phyloP scores from a whole-genome alignment of 768 basidiomycete genomes.

The Leucocoprinus leucothites region DNA sequence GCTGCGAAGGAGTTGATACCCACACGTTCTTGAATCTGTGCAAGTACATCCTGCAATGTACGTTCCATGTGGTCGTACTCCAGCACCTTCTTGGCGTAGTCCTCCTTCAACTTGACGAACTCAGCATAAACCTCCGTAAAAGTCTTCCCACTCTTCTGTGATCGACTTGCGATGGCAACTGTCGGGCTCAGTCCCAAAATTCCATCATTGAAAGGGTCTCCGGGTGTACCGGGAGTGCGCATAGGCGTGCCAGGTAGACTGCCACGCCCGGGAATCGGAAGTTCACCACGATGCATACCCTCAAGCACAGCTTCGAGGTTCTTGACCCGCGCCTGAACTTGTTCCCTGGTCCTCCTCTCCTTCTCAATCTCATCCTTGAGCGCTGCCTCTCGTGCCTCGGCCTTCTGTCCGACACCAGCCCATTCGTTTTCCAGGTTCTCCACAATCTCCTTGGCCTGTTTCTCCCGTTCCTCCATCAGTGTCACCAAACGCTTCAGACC shows the following conservation, averaged over 20 bases:
- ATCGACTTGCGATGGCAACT: slow-evolving; percentile 78
- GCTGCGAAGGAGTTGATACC: slow-evolving; percentile 19
- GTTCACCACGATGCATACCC: slow-evolving; percentile 68
- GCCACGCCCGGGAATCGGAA: slow-evolving; percentile 49
- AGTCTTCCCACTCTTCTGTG: slow-evolving; percentile 80
- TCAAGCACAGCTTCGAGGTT: slow-evolving; percentile 74
- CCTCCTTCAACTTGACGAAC: slow-evolving; percentile 82
- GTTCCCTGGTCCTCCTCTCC: slow-evolving; percentile 66
- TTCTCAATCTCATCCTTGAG: slow-evolving; percentile 70
- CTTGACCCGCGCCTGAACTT: slow-evolving; percentile 66
- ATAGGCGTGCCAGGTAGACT: slow-evolving; percentile 48
- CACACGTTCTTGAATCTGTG: slow-evolving; percentile 90
- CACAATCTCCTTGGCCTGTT: slow-evolving; percentile 79
- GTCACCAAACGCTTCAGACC: slow-evolving; percentile 71
- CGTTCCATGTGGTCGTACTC: slow-evolving; percentile 87
- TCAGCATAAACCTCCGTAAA: slow-evolving; percentile 95
- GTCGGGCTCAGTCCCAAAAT: slow-evolving; percentile 82
- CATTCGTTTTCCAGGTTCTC: slow-evolving; percentile 82
- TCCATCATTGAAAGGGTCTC: slow-evolving; percentile 42
- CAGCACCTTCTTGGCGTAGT: slow-evolving; percentile 69
- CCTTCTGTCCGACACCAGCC: slow-evolving; percentile 67
- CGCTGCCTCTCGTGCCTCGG: slow-evolving; percentile 62
- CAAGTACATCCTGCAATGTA: slow-evolving; percentile 73
- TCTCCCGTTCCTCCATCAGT: slow-evolving; percentile 87
- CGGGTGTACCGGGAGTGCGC: slow-evolving; percentile 35